Base-by-base conservation (phyloP, 192 early-diverging fungal species). In the Entrophospora sp. region DNA sequence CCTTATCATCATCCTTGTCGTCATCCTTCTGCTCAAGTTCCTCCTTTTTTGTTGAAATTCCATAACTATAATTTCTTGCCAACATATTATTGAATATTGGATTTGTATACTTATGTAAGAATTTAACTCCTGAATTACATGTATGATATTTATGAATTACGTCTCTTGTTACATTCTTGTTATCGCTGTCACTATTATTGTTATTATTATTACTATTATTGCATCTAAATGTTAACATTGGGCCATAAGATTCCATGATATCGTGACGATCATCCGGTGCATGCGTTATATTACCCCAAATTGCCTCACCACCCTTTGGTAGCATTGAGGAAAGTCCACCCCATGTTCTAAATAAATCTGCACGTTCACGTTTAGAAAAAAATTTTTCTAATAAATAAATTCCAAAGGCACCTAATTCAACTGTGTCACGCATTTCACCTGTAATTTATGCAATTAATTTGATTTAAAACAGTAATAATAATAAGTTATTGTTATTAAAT, bases 351-450 rank as follows among this genome's bases (percentile, higher is more conserved):
- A 92, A 89, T 1, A 96, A 71, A 14, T 80, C 76, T 1, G 86
- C 84, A 4, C 89, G 75, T 64, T 95, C 90, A 12, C 78, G 71
- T 48, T 84, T 78, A 27, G 83, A 85, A 75, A 96, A 92, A 69
- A 96, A 90, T 35, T 85, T 84, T 66, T 95, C 93, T 27, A 94
- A 71, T n/a, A 91, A 59, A 73, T 89, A 88, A 32, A 85, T 79
- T 52, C 84, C 89, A 73, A 90, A 83, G 20, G 80, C 71, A 32
- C 84, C 85, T n/a, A 91, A 74, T 55, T 89, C 81, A 20, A 90
- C 88, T 0, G 93, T 94, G 64, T 96, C 93, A 25, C 88, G 77
- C 60, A 87, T 89, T 73, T 96, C 94, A 16, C 85, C 85, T 48
- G 37, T 34, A 53, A 25, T n/a, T 27, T 6, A n/a, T n/a, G n/a